Evolutionary conservation across 1,284 basidiomycete genomes (phyloP), one percentile per base, ranked within the genome.

Genomic region (Ustilago xerochloae): DNA sequence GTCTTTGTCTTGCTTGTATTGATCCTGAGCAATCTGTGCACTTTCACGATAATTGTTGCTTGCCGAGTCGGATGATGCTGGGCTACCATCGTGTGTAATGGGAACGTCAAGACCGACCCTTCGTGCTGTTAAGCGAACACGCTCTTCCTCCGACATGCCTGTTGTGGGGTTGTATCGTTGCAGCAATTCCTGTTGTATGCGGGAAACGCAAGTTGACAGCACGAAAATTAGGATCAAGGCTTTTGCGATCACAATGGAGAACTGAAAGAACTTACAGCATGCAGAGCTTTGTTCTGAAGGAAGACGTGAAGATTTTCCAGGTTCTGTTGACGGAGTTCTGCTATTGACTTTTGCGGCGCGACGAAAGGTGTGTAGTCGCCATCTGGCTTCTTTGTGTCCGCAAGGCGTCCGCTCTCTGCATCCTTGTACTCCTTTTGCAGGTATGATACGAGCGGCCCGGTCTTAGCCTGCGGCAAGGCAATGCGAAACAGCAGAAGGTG

Each of bases 41-140:
- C 61, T 62, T 29, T 69, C 58, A 3, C 62, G 39, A 51, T 65
- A 74, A 47, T 64, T 64, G 58, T 38, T 61, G 43, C 24, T 32
- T 22, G 53, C 18, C 5, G 36, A 36, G 32, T 33, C 33, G 33
- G 53, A 13, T 3, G 53, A 56, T 38, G 9, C 39, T n/a, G n/a
- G n/a, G n/a, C n/a, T n/a, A n/a, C n/a, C n/a, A 28, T 69, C 41
- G 56, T 65, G 56, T 5, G 65, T 62, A 52, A 70, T 49, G 36
- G 78, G 33, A 1, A 80, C 75, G 57, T 87, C 82, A 45, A 97
- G 86, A 4, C 94, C 94, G 39, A 97, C 94, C 59, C 93, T 87
- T 51, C 90, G 88, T 5, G 93, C 93, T 0, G 94, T 94, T 1
- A 92, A 92, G 68, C 90, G 87, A 61, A 95, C 88, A 63, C 91